These are phyloP conservation scores for Penicillium sclerotiorum DNA, from an alignment of 2,329 filamentous ascomycete genomes.

Conservation along the genomic window DNA sequence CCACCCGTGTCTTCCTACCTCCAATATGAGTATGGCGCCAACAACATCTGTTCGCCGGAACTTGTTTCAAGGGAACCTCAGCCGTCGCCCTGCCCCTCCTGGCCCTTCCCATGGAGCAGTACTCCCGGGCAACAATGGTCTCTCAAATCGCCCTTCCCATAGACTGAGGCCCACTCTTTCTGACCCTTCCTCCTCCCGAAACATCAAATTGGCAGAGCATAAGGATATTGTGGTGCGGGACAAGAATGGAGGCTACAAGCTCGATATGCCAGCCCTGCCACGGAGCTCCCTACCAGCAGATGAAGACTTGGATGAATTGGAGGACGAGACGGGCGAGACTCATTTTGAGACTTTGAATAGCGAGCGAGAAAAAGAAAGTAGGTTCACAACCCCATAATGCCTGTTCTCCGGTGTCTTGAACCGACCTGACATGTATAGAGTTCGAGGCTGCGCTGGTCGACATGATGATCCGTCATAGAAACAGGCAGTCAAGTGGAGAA, in stretches of 20 bases:
- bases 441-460: constrained; percentile 50
- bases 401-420: neutral
- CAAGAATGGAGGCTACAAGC: constrained; percentile 51
- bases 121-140: constrained; percentile 18
- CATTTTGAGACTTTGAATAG: constrained; percentile 55
- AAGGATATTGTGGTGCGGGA: constrained; percentile 55
- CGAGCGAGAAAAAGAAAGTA: constrained; percentile 46
- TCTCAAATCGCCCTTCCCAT: constrained; percentile 28
- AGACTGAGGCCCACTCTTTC: constrained; percentile 23
- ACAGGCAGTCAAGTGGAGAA: constrained; percentile 60
- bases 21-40: constrained; percentile 1
- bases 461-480: constrained; percentile 44
- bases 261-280: constrained; percentile 49
- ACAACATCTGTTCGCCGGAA: constrained; percentile 46
- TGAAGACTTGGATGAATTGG: constrained; percentile 45
- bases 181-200: constrained; percentile 23
- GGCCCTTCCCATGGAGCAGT: constrained; percentile 25
- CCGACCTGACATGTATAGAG: constrained; percentile 32
- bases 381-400: constrained; percentile 12
- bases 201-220: constrained; percentile 32
- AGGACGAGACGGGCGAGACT: constrained; percentile 56
- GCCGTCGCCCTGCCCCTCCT: constrained; percentile 43
- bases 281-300: constrained; percentile 38
- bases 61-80: constrained; percentile 48
- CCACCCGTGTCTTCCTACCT: too few relatives aligned